These are phyloP conservation scores for Pseudogymnoascus sp. DNA, from an alignment of 2,329 filamentous ascomycete genomes.

Conservation along the genomic window DNA sequence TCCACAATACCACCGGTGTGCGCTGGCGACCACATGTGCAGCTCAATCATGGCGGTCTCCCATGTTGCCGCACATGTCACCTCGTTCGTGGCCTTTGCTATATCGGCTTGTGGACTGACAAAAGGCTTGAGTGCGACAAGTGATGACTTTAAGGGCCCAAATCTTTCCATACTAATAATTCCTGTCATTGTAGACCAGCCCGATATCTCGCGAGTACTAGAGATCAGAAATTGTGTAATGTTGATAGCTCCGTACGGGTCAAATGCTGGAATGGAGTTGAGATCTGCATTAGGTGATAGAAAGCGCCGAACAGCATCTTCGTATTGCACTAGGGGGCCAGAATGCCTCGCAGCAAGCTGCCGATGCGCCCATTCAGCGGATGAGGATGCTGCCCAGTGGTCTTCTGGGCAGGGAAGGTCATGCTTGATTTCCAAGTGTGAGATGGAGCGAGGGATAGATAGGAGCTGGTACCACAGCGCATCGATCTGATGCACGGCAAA, in stretches of 20 bases:
- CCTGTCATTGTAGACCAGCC: constrained; percentile 37
- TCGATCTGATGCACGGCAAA: constrained; percentile 37
- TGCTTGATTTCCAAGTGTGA: constrained; percentile 37
- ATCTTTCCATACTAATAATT: constrained; percentile 32
- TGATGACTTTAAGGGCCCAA: constrained; percentile 29
- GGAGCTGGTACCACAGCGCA: constrained; percentile 35
- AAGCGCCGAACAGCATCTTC: constrained; percentile 31
- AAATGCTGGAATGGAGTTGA: constrained; percentile 27
- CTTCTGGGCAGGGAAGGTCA: constrained; percentile 32
- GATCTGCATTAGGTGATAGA: constrained; percentile 26
- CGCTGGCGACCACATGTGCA: constrained; percentile 34
- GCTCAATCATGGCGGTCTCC: constrained; percentile 35
- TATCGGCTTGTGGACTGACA: constrained; percentile 18
- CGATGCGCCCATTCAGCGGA: constrained; percentile 30
- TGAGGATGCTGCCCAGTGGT: constrained; percentile 31
- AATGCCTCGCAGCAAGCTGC: constrained; percentile 19
- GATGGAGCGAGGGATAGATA: constrained; percentile 30
- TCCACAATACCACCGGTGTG: constrained; percentile 33
- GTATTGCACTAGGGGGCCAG: constrained; percentile 24
- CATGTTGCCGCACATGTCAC: constrained; percentile 30
- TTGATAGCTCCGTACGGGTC: constrained; percentile 35
- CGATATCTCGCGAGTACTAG: constrained; percentile 34
- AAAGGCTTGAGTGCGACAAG: constrained; percentile 28
- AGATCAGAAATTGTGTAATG: constrained; percentile 34
- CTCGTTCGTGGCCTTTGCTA: constrained; percentile 9